Percentiles rank a stretch among this genome's conserved stretches.
Conservation (phyloP, 2,329 filamentous ascomycete genomes). For the Parascedosporium putredinis region DNA sequence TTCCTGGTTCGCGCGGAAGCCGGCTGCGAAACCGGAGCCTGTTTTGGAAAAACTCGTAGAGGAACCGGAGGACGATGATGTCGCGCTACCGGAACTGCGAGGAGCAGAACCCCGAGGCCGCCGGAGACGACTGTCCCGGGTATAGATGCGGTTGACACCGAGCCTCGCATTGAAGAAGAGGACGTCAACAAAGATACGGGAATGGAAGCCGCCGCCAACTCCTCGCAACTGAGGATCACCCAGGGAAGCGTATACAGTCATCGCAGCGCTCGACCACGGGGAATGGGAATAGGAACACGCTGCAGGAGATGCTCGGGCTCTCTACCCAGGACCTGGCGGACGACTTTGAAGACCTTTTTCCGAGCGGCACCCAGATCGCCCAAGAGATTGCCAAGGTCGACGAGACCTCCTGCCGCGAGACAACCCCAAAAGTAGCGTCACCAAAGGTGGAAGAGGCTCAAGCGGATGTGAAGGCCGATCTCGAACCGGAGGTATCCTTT, state of each 20-base stretch:
- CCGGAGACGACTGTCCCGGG: too few species aligned
- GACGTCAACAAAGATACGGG: too few species aligned
- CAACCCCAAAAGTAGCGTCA: neutral
- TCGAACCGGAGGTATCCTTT: neutral
- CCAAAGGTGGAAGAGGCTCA: too few species aligned
- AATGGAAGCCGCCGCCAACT: too few species aligned
- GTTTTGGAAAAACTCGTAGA: neutral
- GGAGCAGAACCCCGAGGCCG: too few species aligned
- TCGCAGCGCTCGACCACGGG: too few species aligned
- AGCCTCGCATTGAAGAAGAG: too few species aligned
- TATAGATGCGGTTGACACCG: too few species aligned
- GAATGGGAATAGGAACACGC: too few species aligned
- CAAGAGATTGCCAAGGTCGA: neutral
- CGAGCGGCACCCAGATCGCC: constrained; percentile 12
- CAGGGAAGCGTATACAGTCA: too few species aligned
- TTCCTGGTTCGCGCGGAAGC: constrained; percentile 34
- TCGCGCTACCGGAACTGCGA: too few species aligned
- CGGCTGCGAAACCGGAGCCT: neutral
- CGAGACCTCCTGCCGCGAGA: neutral
- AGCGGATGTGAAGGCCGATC: neutral
- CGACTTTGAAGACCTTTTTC: constrained; percentile 14
- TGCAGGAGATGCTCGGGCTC: constrained; percentile 18
- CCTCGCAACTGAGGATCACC: too few species aligned
- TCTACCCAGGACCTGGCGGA: constrained; percentile 13
- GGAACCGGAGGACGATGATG: neutral